Conservation (phyloP, 148 eudicot genomes). For the Dysphania ambrosioides region DNA sequence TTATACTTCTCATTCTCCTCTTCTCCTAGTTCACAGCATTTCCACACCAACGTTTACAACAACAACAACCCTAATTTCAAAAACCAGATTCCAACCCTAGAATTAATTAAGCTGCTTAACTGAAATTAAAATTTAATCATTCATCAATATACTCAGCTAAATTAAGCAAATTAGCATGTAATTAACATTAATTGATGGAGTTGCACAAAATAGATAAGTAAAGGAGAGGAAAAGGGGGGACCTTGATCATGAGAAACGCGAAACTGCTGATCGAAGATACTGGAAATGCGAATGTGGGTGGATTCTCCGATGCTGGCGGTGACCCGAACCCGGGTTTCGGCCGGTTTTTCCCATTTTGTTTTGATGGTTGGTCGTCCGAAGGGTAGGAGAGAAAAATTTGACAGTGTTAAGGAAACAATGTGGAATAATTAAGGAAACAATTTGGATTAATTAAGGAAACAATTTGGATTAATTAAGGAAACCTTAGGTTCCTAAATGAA, state of each 20-base stretch:
- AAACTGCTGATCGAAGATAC: slow-evolving; percentile 32
- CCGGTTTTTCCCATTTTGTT: slow-evolving; percentile 7
- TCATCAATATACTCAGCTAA: too few species aligned
- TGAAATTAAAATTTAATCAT: too few species aligned
- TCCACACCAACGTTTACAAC: not conserved
- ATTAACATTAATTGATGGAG: not conserved
- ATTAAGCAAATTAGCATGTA: not conserved
- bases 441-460: too few species aligned
- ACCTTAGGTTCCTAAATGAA: too few species aligned
- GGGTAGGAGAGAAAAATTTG: not conserved
- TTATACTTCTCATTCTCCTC: not conserved
- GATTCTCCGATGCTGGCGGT: slow-evolving; percentile 24
- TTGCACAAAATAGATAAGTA: not conserved
- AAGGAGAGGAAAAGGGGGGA: not conserved
- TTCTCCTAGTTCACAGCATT: not conserved
- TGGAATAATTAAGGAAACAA: too few species aligned
- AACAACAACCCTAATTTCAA: not conserved
- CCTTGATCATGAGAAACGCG: slow-evolving; percentile 37
- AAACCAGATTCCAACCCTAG: not conserved
- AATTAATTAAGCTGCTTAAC: not conserved
- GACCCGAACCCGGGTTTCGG: not conserved
- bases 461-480: too few species aligned
- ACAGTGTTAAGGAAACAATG: not conserved
- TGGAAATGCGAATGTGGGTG: slow-evolving; percentile 23
- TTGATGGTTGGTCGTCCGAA: not conserved